These are phyloP conservation scores for Globisporangium recalcitrans DNA, from an alignment of 352 stramenopile species.

Conservation along the genomic window DNA sequence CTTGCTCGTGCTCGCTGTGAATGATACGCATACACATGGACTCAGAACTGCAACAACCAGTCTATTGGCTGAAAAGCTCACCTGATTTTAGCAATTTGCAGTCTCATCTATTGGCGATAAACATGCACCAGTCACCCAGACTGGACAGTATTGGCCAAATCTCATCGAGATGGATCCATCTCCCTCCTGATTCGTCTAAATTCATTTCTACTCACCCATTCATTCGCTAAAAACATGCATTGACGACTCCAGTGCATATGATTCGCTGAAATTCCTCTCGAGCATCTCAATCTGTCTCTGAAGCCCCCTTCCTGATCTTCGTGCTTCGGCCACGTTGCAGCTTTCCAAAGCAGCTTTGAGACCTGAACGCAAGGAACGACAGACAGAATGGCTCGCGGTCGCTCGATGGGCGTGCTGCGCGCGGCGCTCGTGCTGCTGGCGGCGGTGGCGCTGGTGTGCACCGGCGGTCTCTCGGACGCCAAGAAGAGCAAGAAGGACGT, in stretches of 20 bases:
- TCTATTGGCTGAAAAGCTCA: neutral
- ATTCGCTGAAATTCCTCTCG: too few species aligned
- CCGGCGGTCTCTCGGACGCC: slow-evolving; percentile 20
- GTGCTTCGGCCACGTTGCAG: slow-evolving; percentile 13
- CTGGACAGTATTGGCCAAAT: too few species aligned
- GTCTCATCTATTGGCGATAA: too few species aligned
- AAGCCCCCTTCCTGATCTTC: neutral
- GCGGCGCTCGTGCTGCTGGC: slow-evolving; percentile 31
- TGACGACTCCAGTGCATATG: too few species aligned
- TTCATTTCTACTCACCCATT: too few species aligned
- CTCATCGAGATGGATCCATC: too few species aligned
- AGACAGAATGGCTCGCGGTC: neutral
- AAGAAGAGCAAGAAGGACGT: slow-evolving; percentile 38
- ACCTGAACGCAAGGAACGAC: neutral
- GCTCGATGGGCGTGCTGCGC: slow-evolving; percentile 8
- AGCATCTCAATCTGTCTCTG: too few species aligned
- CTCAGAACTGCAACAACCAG: neutral
- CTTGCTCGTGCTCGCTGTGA: neutral
- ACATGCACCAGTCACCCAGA: too few species aligned
- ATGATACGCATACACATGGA: slow-evolving; percentile 10
- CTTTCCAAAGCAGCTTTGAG: neutral
- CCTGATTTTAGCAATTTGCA: too few species aligned
- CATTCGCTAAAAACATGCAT: too few species aligned
- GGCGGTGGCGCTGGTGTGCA: slow-evolving; percentile 34
- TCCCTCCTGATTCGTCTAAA: too few species aligned